phyloP scores from a whole-genome alignment of 2,329 filamentous ascomycete genomes.

The Acrodontium crateriforme region DNA sequence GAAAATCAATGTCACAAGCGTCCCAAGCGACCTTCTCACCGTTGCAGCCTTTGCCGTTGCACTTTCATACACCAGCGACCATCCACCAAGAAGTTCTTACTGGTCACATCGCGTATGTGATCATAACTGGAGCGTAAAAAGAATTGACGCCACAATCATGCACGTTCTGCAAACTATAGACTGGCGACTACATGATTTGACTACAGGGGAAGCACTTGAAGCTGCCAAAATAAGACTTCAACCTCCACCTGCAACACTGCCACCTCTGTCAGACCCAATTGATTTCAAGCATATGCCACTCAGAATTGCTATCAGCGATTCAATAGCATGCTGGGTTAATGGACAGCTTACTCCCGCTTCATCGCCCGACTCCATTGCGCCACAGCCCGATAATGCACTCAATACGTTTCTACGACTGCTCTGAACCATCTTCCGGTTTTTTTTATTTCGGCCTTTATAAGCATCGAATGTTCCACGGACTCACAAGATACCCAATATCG shows the following conservation, averaged over 20 bases:
- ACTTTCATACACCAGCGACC: conserved; percentile 9
- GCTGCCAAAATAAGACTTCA: conserved; percentile 1
- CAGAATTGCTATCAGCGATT: conserved; percentile 1
- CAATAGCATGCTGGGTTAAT: conserved; percentile 3
- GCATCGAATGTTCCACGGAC: too few relatives aligned
- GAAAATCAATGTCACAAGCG: too few relatives aligned
- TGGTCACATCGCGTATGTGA: conserved; percentile 10
- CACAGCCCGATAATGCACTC: too few relatives aligned
- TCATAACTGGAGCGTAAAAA: conserved; percentile 4
- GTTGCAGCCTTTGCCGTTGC: conserved; percentile 10
- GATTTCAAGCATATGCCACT: conserved; percentile 2
- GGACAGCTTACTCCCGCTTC: conserved; percentile 6
- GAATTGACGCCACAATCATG: conserved; percentile 9
- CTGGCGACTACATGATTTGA: conserved; percentile 11
- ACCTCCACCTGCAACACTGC: neutral
- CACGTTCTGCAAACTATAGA: conserved; percentile 7
- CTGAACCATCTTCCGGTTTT: too few relatives aligned
- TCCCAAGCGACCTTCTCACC: conserved; percentile 8
- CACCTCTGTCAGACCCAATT: conserved; percentile 1
- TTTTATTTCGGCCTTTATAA: too few relatives aligned
- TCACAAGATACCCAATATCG: too few relatives aligned
- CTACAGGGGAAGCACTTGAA: conserved; percentile 4
- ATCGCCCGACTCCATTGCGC: too few relatives aligned
- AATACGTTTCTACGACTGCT: too few relatives aligned
- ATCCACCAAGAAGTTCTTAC: conserved; percentile 6